Evolutionary conservation across 371 early-diverging fungal genomes (phyloP).

Genomic region (Syncephalastrum sp.): DNA sequence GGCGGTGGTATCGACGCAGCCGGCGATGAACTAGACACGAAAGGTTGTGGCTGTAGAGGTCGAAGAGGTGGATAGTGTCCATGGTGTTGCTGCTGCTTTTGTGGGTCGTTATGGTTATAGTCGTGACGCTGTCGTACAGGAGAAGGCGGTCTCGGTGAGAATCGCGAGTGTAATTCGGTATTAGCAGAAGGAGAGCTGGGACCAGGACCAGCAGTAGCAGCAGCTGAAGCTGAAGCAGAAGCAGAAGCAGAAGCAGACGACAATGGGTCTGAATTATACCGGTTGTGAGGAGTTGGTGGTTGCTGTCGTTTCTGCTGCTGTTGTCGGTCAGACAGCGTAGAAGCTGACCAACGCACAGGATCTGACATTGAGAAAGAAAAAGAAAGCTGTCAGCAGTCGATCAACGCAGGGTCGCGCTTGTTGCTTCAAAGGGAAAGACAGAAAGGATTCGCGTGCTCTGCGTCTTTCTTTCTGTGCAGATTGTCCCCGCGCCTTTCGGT

Average conservation of each 20-base stretch:
- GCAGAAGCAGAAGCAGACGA: not conserved
- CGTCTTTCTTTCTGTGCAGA: too few relatives aligned
- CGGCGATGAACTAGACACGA: conserved; percentile 3
- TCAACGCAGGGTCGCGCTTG: not conserved
- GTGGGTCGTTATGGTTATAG: too few relatives aligned
- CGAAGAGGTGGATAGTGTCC: conserved; percentile 2
- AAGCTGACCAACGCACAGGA: conserved; percentile 11
- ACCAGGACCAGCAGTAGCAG: not conserved
- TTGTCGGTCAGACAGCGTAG: not conserved
- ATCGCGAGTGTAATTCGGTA: not conserved
- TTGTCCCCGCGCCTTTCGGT: too few relatives aligned
- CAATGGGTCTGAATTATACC: not conserved
- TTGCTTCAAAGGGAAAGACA: not conserved
- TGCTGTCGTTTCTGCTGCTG: not conserved
- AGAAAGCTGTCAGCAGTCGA: not conserved
- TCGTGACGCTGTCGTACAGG: not conserved
- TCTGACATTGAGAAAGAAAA: conserved; percentile 1
- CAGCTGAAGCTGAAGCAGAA: too few relatives aligned
- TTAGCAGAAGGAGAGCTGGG: not conserved
- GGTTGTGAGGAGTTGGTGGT: not conserved
- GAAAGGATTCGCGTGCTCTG: too few relatives aligned
- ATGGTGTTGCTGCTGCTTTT: too few relatives aligned
- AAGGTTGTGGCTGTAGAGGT: conserved; percentile 24
- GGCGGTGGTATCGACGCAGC: conserved; percentile 2
- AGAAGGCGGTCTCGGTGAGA: not conserved